A percentile compares a stretch with the other conserved stretches of the same genome.
Evolutionary conservation across 2,329 filamentous ascomycete genomes (phyloP).

Genomic region (Colletotrichum trifolii): DNA sequence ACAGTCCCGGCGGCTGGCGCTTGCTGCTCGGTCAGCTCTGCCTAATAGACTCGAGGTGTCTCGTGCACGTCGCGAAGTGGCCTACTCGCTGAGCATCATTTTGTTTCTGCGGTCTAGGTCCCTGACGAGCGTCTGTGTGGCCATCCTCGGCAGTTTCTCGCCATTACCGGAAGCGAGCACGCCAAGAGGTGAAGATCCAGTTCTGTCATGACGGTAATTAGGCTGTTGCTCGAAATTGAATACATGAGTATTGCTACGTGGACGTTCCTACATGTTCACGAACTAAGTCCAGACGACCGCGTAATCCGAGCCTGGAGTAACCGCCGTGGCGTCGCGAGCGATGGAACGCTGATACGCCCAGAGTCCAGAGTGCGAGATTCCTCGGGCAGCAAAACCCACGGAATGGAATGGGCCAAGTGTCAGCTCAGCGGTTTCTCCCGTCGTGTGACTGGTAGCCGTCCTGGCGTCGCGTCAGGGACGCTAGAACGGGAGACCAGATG

Average conservation of each 20-base stretch:
- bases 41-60: slow-evolving; percentile 28
- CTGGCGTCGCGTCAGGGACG: no score
- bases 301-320: slow-evolving; percentile 2
- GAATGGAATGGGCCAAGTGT: not conserved
- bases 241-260: no score
- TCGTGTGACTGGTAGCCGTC: not conserved
- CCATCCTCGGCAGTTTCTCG: no score
- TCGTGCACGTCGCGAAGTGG: slow-evolving; percentile 33
- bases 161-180: no score
- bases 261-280: no score
- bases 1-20: slow-evolving; percentile 3
- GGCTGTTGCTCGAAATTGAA: no score
- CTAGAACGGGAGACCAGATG: not conserved
- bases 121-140: slow-evolving; percentile 5
- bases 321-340: slow-evolving; percentile 1
- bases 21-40: slow-evolving; percentile 28
- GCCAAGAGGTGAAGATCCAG: no score
- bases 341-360: slow-evolving; percentile 8
- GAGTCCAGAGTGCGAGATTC: slow-evolving; percentile 23
- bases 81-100: not conserved
- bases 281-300: not conserved
- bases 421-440: no score
- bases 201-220: no score
- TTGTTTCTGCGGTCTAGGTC: not conserved
- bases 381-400: no score